A percentile compares a stretch with the other conserved stretches of the same genome.
Evolutionary conservation across 2,329 filamentous ascomycete genomes (phyloP).

Genomic region (Epichloe sylvatica): DNA sequence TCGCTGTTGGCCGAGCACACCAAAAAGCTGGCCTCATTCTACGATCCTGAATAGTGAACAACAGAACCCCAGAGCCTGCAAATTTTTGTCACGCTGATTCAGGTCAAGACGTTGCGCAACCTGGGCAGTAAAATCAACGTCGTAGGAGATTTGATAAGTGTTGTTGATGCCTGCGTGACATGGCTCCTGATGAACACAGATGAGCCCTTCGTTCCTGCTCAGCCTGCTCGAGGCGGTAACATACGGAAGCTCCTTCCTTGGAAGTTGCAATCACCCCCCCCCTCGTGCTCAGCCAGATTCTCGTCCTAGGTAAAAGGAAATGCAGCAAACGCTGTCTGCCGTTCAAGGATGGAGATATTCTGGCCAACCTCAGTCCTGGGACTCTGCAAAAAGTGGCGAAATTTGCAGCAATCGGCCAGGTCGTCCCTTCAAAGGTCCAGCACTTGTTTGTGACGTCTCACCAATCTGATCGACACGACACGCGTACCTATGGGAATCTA

Average conservation of each 20-base stretch:
- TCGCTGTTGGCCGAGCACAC: neutral
- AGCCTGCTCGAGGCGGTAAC: neutral
- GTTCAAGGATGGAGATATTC: neutral
- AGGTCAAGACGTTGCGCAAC: too few species aligned
- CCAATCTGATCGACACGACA: neutral
- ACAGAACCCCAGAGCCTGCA: neutral
- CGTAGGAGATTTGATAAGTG: too few species aligned
- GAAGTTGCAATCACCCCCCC: neutral
- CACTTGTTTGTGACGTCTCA: neutral
- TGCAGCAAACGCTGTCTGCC: neutral
- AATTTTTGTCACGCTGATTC: neutral
- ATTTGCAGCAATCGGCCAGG: neutral
- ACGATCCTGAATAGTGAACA: neutral
- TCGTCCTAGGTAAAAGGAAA: neutral
- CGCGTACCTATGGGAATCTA: neutral
- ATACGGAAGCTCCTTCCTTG: neutral
- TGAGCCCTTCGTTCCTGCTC: neutral
- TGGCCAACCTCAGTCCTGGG: neutral
- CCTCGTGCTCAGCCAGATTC: neutral
- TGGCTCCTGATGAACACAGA: too few species aligned
- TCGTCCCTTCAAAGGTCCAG: neutral
- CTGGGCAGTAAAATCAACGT: too few species aligned
- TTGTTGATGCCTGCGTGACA: too few species aligned
- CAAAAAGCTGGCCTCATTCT: neutral
- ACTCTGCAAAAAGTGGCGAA: neutral